Evolutionary conservation across 352 stramenopile genomes (phyloP).

Genomic region (Globisporangium barbulae): DNA sequence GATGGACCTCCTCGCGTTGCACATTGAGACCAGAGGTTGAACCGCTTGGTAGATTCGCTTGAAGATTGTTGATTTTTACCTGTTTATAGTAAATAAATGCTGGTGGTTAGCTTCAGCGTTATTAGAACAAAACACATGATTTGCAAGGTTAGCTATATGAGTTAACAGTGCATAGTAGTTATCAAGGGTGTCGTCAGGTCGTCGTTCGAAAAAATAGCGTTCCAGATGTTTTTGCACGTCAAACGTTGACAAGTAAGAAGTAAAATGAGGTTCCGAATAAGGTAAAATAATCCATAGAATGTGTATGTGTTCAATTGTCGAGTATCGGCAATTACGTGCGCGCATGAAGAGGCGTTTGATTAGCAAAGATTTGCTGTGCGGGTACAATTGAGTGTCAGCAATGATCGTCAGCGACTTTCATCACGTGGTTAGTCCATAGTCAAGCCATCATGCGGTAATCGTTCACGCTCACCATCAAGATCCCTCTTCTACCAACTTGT

Average conservation of each 20-base stretch:
- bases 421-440: too few species aligned
- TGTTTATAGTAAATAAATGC: background rate
- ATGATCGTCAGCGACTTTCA: too few species aligned
- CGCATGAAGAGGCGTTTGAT: too few species aligned
- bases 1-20: constrained; percentile 2
- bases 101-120: background rate
- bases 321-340: background rate
- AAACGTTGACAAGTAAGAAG: background rate
- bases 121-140: background rate
- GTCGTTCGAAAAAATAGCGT: constrained; percentile 6
- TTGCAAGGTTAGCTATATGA: background rate
- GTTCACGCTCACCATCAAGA: background rate
- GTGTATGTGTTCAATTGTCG: background rate
- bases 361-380: too few species aligned
- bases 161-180: too few species aligned
- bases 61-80: background rate
- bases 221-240: background rate
- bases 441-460: too few species aligned
- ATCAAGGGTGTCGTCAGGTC: background rate
- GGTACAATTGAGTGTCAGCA: too few species aligned
- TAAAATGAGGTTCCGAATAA: background rate
- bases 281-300: background rate
- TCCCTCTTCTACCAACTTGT: too few species aligned
- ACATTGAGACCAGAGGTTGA: constrained; percentile 5
- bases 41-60: constrained; percentile 1